These are phyloP conservation scores for Cercis canadensis DNA, from an alignment of 306 rosid species.

Conservation along the genomic window DNA sequence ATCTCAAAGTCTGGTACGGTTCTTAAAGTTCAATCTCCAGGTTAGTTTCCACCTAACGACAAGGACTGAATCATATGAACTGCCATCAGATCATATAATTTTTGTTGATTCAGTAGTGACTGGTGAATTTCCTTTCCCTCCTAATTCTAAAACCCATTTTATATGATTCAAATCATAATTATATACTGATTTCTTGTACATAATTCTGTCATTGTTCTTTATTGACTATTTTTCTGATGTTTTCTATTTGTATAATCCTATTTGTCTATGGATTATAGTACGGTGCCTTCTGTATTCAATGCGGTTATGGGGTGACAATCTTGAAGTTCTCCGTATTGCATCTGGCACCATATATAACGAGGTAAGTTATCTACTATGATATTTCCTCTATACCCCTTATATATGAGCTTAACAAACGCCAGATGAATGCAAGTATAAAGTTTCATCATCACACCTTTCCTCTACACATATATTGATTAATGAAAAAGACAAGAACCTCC, in stretches of 20 bases:
- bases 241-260: not conserved
- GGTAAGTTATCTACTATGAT: conserved; percentile 51
- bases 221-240: conserved; percentile 10
- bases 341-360: conserved; percentile 92
- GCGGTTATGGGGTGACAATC: conserved; percentile 91
- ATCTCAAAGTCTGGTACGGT: conserved; percentile 50
- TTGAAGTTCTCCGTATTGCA: conserved; percentile 79
- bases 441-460: no score
- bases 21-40: conserved; percentile 83
- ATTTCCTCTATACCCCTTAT: no score
- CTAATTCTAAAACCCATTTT: not conserved
- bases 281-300: conserved; percentile 88
- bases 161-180: not conserved
- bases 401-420: not conserved
- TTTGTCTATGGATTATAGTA: conserved; percentile 49
- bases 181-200: not conserved
- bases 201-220: conserved; percentile 5
- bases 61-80: conserved; percentile 8
- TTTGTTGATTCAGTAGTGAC: not conserved
- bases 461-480: no score
- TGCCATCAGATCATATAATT: not conserved
- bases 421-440: not conserved
- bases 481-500: no score
- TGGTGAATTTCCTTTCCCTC: conserved; percentile 13
- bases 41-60: conserved; percentile 52